Evolutionary conservation across 441 rosid species (phyloP), one percentile per base, ranked within the genome.

Genomic region (Populus trichocarpa): DNA sequence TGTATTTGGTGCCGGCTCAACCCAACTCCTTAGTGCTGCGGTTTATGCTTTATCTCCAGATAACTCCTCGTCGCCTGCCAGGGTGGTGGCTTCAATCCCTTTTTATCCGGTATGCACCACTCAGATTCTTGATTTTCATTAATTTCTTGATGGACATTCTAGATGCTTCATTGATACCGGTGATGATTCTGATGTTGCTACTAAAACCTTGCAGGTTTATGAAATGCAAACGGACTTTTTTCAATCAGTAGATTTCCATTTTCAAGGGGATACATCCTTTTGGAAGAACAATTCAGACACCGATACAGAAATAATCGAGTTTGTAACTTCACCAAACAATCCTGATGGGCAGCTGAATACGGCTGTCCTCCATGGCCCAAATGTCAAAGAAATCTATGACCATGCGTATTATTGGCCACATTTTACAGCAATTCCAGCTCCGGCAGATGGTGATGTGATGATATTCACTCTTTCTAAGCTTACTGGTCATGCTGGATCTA

Each of bases 331-430:
- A 64, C 95, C 97, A 0, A 90, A 91, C 82, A 92, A 92, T 83
- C 95, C 95, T 18, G 92, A 91, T 74, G 97, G 95, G 2, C 78
- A 80, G 59, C 40, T 84, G 67, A 88, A 88, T 23, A 78, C 78
- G 75, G 85, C 90, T 3, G 80, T 90, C 83, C 83, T 93, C 72
- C 50, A 80, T 2, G 94, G 90, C 33, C 78, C 89, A 2, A 69
- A 84, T 76, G 89, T 77, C 22, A 90, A 85, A 86, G 42, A 78
- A 69, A 78, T 93, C 2, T 66, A 90, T 76, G 96, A 90, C 79
- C 81, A 72, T 38, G 96, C 97, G 2, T 93, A 93, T 50, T 90
- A 88, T 59, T 89, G 96, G 97, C 97, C 93, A 8, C 88, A 88
- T 79, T 93, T 82, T 74, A 84, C 97, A 13, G 80, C 90, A 23